These are phyloP conservation scores for Penicillium steckii DNA, from an alignment of 495 filamentous ascomycete genomes.

Conservation along the genomic window DNA sequence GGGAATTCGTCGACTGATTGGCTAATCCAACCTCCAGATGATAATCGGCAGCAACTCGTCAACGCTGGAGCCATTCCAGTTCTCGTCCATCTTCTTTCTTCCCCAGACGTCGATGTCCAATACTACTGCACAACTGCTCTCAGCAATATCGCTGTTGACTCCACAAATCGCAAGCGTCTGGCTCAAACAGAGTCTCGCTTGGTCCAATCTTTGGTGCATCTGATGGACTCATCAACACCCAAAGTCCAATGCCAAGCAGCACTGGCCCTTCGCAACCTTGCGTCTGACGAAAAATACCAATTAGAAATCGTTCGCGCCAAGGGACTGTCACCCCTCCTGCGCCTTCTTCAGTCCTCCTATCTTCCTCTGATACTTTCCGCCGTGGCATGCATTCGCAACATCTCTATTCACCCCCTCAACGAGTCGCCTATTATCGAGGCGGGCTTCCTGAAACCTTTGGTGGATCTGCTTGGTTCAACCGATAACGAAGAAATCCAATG, in stretches of 20 bases:
- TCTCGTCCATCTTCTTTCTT: conserved; percentile 88
- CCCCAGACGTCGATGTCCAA: conserved; percentile 92
- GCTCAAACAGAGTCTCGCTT: conserved; percentile 85
- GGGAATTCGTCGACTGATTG: conserved; percentile 20
- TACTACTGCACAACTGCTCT: conserved; percentile 99
- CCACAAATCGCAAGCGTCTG: conserved; percentile 83
- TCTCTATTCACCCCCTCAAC: conserved; percentile 97
- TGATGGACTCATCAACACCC: conserved; percentile 96
- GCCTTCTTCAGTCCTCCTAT: conserved; percentile 90
- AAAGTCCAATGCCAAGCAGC: conserved; percentile 99
- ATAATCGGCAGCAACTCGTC: conserved; percentile 95
- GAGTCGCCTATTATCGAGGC: conserved; percentile 99
- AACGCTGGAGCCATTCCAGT: conserved; percentile 96
- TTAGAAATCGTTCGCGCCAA: conserved; percentile 91
- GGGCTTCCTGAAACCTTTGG: conserved; percentile 88
- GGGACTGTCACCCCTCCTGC: conserved; percentile 79
- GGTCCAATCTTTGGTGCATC: conserved; percentile 87
- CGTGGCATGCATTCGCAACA: conserved; percentile 97
- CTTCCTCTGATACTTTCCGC: conserved; percentile 94
- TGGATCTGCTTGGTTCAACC: conserved; percentile 89
- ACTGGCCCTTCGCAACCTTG: conserved; percentile 88
- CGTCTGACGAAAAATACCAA: conserved; percentile 98
- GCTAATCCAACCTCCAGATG: conserved; percentile 57
- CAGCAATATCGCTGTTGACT: conserved; percentile 97
- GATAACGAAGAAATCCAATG: conserved; percentile 99